Evolutionary conservation across 2,329 filamentous ascomycete species (phyloP), one percentile per base, ranked within the genome.

Genomic region (Keithomyces neogunnii): DNA sequence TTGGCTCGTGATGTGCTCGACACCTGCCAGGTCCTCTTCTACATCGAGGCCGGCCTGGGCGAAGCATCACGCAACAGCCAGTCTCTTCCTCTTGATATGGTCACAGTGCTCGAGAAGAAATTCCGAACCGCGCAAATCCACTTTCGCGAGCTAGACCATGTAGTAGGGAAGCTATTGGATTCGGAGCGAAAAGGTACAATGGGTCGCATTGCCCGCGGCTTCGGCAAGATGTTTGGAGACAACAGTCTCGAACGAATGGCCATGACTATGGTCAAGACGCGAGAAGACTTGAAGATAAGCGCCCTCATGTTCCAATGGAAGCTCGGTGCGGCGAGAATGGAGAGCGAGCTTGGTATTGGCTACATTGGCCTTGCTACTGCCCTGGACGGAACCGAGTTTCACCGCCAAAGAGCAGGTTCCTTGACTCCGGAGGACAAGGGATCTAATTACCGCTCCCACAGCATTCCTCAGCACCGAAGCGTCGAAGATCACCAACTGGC

Each of bases 1-100:
- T 73, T 88, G 26, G 82, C 84, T 8, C 75, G 77, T 55, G 81
- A 84, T 56, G 86, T 87, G 60, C 74, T 88, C 52, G 82, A 86
- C 51, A 79, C 81, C 4, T 84, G 80, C 62, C 77, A 82, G 50
- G 78, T 82, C 42, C 71, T 88, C 42, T 85, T 82, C 73, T 78
- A 80, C n/a, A 82, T 87, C 55, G 82, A 86, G 64, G 77, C 80
- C 28, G 84, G 84, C 4, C 72, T 88, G 49, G 66, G 69, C n/a
- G 77, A 82, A 58, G 75, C 72, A 44, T 65, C 71, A 32, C 71
- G 73, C 40, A 73, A 71, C 26, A 68, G 70, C 13, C 77, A 79
- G 56, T 68, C 72, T 13, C 73, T 86, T 19, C 81, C 84, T 0
- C 59, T 67, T 4, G 82, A 86, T 51, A 78, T 86, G 64, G 71